Evolutionary conservation across 495 filamentous ascomycete genomes (phyloP), one percentile per base, ranked within the genome.

Genomic region (Terfezia claveryi): DNA sequence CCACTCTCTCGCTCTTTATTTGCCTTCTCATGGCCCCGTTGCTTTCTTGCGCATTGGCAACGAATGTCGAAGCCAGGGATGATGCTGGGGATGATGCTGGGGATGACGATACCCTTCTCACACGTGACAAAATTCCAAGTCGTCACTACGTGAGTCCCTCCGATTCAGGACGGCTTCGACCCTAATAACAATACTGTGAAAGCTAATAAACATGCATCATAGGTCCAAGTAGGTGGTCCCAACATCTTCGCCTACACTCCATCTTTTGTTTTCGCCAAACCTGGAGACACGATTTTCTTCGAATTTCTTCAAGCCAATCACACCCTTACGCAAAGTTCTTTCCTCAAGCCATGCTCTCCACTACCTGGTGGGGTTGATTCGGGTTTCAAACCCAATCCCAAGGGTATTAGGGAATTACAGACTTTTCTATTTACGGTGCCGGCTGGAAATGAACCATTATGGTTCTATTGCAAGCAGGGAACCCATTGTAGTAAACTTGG

Each of bases 251-350:
- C 68, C 27, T 85, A 75, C 68, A 68, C 61, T 41, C 81, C 81
- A 8, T 65, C 72, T 27, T 58, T 70, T 36, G 66, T 83, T 62
- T 58, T 54, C 23, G 78, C 80, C 23, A 61, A 66, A 10, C 58
- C 75, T 9, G 81, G 81, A 57, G 80, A 84, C 63, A 76, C 73
- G 57, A 74, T 85, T 63, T 61, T 75, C 58, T 85, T 85, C 73
- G 72, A 70, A 54, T 82, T 84, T 73, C 68, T 74, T 64, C 72
- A 73, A 55, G 64, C 66, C 52, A 83, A 83, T 69, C 81, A 85
- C 71, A 81, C 80, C 5, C 75, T 72, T 44, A 82, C 80, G 4
- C 80, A 85, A 66, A 82, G 80, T 23, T 73, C 74, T 9, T 85
- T 84, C 59, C 72, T 70, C 50, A 68, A 67, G 7, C 81, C 81